These are phyloP conservation scores for Bruguiera sexangula DNA, from an alignment of 345 rosid genomes.

Conservation along the genomic window DNA sequence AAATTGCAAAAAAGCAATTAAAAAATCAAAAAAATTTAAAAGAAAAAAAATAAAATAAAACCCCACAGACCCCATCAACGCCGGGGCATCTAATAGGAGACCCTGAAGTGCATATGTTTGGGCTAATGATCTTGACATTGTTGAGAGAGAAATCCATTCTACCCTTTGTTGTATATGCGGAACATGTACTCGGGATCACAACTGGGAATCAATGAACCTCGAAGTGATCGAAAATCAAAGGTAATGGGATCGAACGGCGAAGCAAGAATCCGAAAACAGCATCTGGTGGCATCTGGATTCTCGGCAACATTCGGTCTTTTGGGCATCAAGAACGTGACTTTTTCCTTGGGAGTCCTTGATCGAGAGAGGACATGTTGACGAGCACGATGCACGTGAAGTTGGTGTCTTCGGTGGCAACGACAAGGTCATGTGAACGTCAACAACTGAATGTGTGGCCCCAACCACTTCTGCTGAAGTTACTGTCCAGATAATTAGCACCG, in stretches of 20 bases:
- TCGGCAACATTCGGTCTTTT: slow-evolving; percentile 49
- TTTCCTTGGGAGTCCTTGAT: slow-evolving; percentile 14
- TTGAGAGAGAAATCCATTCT: slow-evolving; percentile 48
- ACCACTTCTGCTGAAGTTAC: background rate
- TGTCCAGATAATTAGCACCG: slow-evolving; percentile 7
- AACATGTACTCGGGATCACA: slow-evolving; percentile 46
- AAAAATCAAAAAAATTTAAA: too few relatives aligned
- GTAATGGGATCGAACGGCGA: slow-evolving; percentile 68
- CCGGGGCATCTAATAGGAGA: slow-evolving; percentile 75
- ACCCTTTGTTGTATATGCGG: slow-evolving; percentile 43
- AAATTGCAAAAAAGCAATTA: too few relatives aligned
- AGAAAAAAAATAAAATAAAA: too few relatives aligned
- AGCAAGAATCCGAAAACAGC: slow-evolving; percentile 50
- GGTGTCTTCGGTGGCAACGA: slow-evolving; percentile 50
- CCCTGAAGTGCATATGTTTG: slow-evolving; percentile 49
- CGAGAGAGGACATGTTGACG: slow-evolving; percentile 49
- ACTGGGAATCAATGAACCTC: slow-evolving; percentile 53
- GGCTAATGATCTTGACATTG: slow-evolving; percentile 54
- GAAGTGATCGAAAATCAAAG: slow-evolving; percentile 59
- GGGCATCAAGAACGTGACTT: slow-evolving; percentile 77
- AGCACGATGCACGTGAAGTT: slow-evolving; percentile 69
- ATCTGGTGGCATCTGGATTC: slow-evolving; percentile 21
- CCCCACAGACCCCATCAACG: slow-evolving; percentile 39
- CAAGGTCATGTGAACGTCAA: slow-evolving; percentile 22
- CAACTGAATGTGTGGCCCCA: slow-evolving; percentile 5